These are phyloP conservation scores for Ploettnerulaceae sp. DNA, from an alignment of 2,329 filamentous ascomycete genomes.

Conservation along the genomic window DNA sequence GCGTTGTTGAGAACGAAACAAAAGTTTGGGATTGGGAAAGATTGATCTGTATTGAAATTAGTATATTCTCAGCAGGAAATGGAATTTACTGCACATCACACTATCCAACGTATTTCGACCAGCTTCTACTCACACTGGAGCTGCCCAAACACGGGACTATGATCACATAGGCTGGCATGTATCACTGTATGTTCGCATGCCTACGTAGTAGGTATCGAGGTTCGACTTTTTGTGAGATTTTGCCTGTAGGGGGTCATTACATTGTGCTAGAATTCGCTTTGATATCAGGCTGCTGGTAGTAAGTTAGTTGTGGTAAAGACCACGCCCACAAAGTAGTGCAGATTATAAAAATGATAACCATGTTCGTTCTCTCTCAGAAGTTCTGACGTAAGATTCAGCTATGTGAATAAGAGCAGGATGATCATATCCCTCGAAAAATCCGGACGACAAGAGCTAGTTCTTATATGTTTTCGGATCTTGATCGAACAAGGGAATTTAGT, in stretches of 20 bases:
- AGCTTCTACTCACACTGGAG: not conserved
- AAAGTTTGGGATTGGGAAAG: constrained; percentile 3
- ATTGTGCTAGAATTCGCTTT: no score
- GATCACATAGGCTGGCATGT: no score
- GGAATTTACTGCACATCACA: not conserved
- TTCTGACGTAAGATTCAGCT: not conserved
- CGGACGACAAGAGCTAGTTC: not conserved
- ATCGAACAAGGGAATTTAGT: not conserved
- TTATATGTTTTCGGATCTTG: constrained; percentile 2
- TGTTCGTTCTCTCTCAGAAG: not conserved
- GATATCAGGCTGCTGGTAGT: no score
- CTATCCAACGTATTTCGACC: not conserved
- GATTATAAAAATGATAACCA: not conserved
- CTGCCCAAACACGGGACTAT: not conserved
- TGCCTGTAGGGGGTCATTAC: no score
- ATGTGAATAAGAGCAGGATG: not conserved
- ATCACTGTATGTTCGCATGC: no score
- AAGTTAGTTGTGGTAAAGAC: no score
- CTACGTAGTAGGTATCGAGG: no score
- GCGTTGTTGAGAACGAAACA: not conserved
- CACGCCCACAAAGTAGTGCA: no score
- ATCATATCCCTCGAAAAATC: not conserved
- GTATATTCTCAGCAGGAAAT: not conserved
- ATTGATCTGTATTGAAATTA: constrained; percentile 1
- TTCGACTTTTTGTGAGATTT: no score